Base-by-base conservation (phyloP, 805 yeast genomes). In the Hanseniaspora osmophila region DNA sequence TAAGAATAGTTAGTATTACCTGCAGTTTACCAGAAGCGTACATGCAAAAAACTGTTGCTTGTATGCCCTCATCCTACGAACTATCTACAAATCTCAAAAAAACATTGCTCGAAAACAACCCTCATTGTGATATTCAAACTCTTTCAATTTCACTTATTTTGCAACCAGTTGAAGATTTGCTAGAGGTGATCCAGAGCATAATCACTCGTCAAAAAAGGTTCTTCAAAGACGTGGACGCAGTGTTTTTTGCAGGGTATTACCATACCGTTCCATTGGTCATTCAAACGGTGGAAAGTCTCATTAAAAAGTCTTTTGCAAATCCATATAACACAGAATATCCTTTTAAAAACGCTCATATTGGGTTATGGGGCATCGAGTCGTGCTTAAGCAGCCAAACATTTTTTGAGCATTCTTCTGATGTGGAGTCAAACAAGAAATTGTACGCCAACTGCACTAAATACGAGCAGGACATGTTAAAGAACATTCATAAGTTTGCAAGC, bases 11-110 rank as follows among this genome's bases (percentile, higher is more conserved):
- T 5, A 32, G 35, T 9, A 32, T 60, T 9, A 57, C 52, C 10
- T 66, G 68, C 0, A 49, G 57, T 42, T 51, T 62, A 15, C 65
- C 64, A 10, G 62, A 58, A 12, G 52, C 56, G 42, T 61, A 61
- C 46, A 22, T 10, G 18, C 10, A 9, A 17, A 37, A 37, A 37
- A 37, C 39, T 6, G 39, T 37, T 15, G 39, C 18, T 13, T 37
- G 19, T 37, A 5, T 15, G 16, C 39, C 39, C 12, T 10, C 13
- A n/a, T 13, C 18, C 6, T 37, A 37, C 18, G 39, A 37, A 19
- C 10, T 37, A 37, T 37, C 39, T 5, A 10, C 13, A 9, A 37
- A 37, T 37, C 16, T 37, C 18, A 15, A 37, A 6, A 37, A n/a
- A 17, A 10, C 39, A 37, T 37, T 37, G 13, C 11, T 37, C 4